phyloP scores from a whole-genome alignment of 345 rosid genomes.

The Linum trigynum region DNA sequence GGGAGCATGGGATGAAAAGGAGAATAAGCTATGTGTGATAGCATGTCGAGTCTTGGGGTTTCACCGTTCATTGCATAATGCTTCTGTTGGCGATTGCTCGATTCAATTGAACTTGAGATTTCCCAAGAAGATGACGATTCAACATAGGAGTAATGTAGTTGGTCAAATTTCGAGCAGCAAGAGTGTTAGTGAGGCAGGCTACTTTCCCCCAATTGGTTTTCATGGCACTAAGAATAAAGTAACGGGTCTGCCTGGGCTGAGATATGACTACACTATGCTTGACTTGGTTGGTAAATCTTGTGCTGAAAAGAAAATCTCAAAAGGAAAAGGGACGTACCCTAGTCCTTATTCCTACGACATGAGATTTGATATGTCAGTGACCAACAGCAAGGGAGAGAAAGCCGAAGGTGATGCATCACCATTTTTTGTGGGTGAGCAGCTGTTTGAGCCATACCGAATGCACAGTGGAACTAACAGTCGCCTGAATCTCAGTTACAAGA shows the following conservation, averaged over 20 bases:
- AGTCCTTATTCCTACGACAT: conserved; percentile 48
- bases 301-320: conserved; percentile 22
- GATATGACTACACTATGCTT: conserved; percentile 48
- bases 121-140: conserved; percentile 41
- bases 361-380: conserved; percentile 49
- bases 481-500: conserved; percentile 57
- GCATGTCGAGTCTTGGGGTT: conserved; percentile 58
- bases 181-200: conserved; percentile 33
- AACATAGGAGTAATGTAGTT: conserved; percentile 29
- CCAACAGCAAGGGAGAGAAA: conserved; percentile 30
- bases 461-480: conserved; percentile 26
- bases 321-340: conserved; percentile 48
- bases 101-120: conserved; percentile 54
- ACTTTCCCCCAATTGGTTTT: conserved; percentile 40
- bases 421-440: conserved; percentile 49
- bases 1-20: conserved; percentile 67
- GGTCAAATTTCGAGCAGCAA: conserved; percentile 60
- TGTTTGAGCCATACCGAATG: conserved; percentile 13
- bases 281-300: conserved; percentile 35
- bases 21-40: conserved; percentile 45
- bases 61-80: conserved; percentile 31
- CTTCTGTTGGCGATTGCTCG: conserved; percentile 58
- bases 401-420: conserved; percentile 49
- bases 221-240: conserved; percentile 21
- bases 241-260: conserved; percentile 32